Percentiles rank a stretch among this genome's conserved stretches.
These are phyloP conservation scores for Rhazya stricta DNA, from an alignment of 257 asterid genomes.

Conservation along the genomic window DNA sequence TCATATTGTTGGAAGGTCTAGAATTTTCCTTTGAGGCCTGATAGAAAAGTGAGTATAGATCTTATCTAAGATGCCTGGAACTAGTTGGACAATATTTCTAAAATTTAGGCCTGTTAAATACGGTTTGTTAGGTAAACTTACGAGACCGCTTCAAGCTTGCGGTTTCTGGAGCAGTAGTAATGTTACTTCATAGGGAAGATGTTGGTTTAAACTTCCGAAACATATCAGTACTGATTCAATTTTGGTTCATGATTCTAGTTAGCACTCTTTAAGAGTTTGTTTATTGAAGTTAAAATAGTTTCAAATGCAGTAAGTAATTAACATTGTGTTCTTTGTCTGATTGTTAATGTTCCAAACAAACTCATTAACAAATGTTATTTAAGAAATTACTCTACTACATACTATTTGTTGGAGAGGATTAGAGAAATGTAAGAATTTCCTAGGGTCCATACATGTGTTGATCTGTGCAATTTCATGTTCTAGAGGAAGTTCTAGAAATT, in stretches of 20 bases:
- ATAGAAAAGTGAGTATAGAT: background rate
- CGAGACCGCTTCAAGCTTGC: background rate
- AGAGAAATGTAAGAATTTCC: background rate
- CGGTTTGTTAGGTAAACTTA: background rate
- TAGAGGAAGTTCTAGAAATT: background rate
- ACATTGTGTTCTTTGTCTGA: background rate
- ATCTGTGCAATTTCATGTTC: background rate
- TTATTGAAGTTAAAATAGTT: background rate
- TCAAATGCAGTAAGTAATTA: background rate
- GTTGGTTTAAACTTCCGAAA: background rate
- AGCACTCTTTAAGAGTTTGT: background rate
- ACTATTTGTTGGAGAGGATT: background rate
- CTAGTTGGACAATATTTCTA: background rate
- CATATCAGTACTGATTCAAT: background rate
- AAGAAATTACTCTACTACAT: background rate
- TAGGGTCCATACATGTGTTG: background rate
- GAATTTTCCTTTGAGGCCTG: background rate
- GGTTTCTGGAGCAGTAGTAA: background rate
- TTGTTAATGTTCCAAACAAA: background rate
- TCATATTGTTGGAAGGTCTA: background rate
- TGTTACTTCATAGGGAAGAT: background rate
- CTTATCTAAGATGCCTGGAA: background rate
- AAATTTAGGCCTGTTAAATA: background rate
- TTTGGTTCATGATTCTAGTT: background rate
- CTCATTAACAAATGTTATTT: background rate